Evolutionary conservation across 108 stramenopile species (phyloP).

Genomic region (Conticribra weissflogii): DNA sequence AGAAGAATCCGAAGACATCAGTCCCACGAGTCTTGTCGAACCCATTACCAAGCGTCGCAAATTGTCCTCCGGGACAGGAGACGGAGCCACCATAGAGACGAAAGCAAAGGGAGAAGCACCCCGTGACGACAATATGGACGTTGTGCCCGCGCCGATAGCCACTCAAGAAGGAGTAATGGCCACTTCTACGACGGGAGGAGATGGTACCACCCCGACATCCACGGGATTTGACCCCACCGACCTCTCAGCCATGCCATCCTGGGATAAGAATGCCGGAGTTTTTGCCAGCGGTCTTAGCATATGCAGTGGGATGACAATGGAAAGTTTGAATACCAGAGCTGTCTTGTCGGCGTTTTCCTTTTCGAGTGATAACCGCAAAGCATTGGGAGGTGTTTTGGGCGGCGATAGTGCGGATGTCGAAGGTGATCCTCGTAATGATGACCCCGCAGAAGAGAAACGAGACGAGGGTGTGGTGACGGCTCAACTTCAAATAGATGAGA

Average conservation of each 20-base stretch:
- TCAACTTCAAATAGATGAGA: too few relatives aligned
- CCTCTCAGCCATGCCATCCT: background rate
- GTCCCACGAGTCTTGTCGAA: background rate
- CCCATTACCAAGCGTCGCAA: background rate
- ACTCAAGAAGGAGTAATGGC: background rate
- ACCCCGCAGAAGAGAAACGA: too few relatives aligned
- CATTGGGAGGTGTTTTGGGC: too few relatives aligned
- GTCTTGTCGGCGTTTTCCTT: too few relatives aligned
- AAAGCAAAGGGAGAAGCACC: background rate
- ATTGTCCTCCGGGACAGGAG: background rate
- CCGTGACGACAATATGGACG: background rate
- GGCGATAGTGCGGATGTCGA: too few relatives aligned
- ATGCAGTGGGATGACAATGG: background rate
- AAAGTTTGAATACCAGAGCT: background rate
- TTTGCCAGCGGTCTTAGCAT: background rate
- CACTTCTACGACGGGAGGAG: background rate
- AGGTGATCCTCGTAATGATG: too few relatives aligned
- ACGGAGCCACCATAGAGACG: background rate
- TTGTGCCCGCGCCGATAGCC: too few relatives aligned
- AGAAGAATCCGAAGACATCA: background rate
- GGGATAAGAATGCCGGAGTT: background rate
- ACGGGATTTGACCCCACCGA: background rate
- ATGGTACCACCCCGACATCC: background rate
- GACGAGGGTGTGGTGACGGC: too few relatives aligned
- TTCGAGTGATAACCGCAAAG: too few relatives aligned